Conservation (phyloP, 768 basidiomycete species). For the Lactarius akahatsu region DNA sequence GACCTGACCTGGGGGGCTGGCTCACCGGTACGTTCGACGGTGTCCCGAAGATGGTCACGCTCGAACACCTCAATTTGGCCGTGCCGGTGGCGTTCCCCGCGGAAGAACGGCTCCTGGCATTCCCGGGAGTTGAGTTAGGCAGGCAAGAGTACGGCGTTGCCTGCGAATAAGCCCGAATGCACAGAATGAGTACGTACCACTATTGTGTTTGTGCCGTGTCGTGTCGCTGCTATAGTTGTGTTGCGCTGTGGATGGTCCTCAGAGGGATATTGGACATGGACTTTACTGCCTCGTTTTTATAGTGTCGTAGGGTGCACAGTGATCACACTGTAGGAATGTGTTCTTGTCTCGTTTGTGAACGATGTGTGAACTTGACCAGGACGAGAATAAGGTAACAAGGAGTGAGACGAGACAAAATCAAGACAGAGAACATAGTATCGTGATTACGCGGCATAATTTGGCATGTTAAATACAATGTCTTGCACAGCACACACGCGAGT, state of each 20-base stretch:
- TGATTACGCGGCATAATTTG: background rate
- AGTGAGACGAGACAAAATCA: background rate
- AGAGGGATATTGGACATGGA: background rate
- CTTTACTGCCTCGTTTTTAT: conserved; percentile 5
- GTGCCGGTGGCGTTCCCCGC: conserved; percentile 8
- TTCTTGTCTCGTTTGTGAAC: background rate
- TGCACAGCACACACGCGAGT: background rate
- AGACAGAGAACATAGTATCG: background rate
- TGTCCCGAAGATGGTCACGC: background rate
- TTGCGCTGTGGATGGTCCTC: background rate
- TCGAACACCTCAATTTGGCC: background rate
- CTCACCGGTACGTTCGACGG: background rate
- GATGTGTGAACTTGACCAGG: background rate
- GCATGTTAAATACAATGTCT: conserved; percentile 4
- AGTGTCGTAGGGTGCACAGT: background rate
- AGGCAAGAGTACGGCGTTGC: background rate
- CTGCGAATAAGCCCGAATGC: background rate
- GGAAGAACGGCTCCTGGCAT: background rate
- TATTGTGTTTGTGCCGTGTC: background rate
- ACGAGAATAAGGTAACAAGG: conserved; percentile 6
- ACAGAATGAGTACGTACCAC: background rate
- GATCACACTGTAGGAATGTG: background rate
- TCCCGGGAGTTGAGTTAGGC: background rate
- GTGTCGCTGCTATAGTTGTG: background rate
- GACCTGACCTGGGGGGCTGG: conserved; percentile 1